phyloP scores from a whole-genome alignment of 1,284 basidiomycete species.

The Marasmius oreades region DNA sequence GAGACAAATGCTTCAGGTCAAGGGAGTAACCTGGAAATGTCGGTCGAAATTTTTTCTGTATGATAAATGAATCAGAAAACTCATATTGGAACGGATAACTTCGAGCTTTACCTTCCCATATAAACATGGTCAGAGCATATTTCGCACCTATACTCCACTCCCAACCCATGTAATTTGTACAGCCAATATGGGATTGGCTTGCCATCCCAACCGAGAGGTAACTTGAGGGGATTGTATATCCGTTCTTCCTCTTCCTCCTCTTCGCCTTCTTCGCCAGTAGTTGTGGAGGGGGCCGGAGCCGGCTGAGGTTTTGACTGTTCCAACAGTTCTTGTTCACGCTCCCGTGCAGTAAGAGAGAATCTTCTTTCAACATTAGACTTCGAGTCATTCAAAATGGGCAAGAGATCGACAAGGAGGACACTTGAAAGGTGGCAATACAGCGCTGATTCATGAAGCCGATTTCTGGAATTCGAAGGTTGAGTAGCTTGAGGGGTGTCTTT shows the following conservation, averaged over 20 bases:
- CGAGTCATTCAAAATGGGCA: slow-evolving; percentile 79
- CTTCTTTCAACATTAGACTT: slow-evolving; percentile 95
- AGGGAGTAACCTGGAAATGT: slow-evolving; percentile 70
- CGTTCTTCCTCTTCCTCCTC: slow-evolving; percentile 93
- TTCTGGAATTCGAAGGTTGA: slow-evolving; percentile 40
- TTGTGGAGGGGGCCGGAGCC: slow-evolving; percentile 36
- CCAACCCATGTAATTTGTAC: slow-evolving; percentile 96
- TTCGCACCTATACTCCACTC: slow-evolving; percentile 97
- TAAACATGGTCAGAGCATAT: slow-evolving; percentile 96
- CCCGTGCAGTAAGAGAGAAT: slow-evolving; percentile 93
- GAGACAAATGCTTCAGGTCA: slow-evolving; percentile 6
- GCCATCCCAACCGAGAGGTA: slow-evolving; percentile 97
- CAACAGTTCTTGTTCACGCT: slow-evolving; percentile 90
- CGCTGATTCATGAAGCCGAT: slow-evolving; percentile 69
- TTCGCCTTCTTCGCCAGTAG: slow-evolving; percentile 37
- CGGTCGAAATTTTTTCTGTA: slow-evolving; percentile 89
- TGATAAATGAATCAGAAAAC: slow-evolving; percentile 13
- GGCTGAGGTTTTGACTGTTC: slow-evolving; percentile 77
- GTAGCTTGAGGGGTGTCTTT: slow-evolving; percentile 25
- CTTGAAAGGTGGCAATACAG: slow-evolving; percentile 71
- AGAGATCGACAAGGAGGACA: slow-evolving; percentile 62
- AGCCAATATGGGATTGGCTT: slow-evolving; percentile 99
- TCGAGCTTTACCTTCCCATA: slow-evolving; percentile 74
- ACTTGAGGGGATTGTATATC: slow-evolving; percentile 96
- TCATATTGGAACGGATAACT: slow-evolving; percentile 4